Evolutionary conservation across 192 early-diverging fungal genomes (phyloP).

Genomic region (Coemansia reversa): DNA sequence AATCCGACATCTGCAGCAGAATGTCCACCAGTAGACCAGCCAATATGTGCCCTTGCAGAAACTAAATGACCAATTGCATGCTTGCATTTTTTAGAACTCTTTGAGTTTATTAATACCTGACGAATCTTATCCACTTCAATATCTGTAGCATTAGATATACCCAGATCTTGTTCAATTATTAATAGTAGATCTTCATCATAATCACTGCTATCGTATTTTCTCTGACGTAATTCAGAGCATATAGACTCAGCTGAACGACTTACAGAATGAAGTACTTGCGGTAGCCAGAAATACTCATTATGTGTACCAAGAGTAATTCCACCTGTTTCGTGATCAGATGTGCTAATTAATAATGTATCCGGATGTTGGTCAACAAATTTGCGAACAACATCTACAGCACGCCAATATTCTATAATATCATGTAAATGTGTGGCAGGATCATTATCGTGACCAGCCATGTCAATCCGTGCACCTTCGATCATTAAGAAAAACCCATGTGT

Average conservation of each 20-base stretch:
- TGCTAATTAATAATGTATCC: constrained; percentile 56
- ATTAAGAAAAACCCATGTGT: constrained; percentile 58
- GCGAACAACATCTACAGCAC: constrained; percentile 51
- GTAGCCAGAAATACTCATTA: constrained; percentile 58
- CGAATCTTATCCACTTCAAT: constrained; percentile 16
- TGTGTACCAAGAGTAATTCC: constrained; percentile 56
- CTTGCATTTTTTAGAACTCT: constrained; percentile 18
- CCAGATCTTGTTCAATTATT: constrained; percentile 11
- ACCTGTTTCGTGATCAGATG: constrained; percentile 67
- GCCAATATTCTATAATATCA: constrained; percentile 61
- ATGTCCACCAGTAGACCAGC: constrained; percentile 86
- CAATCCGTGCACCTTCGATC: constrained; percentile 65
- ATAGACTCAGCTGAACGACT: constrained; percentile 34
- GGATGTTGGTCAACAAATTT: constrained; percentile 51
- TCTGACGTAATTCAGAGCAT: constrained; percentile 12
- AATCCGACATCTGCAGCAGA: constrained; percentile 89
- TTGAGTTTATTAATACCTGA: background rate
- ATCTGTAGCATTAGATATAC: constrained; percentile 31
- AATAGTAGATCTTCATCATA: background rate
- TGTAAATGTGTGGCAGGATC: constrained; percentile 60
- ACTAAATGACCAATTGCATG: constrained; percentile 27
- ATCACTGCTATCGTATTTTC: background rate
- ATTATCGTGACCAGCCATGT: constrained; percentile 61
- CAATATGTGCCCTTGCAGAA: constrained; percentile 34
- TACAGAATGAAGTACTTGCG: constrained; percentile 31